Evolutionary conservation across 441 rosid species (phyloP), one percentile per base, ranked within the genome.

Genomic region (Monsonia emarginata): DNA sequence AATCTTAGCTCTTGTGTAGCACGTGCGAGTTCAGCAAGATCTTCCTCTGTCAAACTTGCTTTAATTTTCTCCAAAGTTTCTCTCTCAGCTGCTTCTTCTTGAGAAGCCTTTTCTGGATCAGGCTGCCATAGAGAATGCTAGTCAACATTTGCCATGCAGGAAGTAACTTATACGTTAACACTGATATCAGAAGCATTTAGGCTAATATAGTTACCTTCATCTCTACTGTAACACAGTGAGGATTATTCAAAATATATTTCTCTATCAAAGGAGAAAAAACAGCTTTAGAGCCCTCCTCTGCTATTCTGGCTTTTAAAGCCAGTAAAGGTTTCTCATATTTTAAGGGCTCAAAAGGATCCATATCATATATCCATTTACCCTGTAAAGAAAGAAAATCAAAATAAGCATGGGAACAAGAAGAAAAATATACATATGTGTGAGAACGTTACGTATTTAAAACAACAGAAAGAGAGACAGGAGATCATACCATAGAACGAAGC

Each of bases 341-440:
- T 44, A 93, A 76, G 56, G 98, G 95, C 79, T 85, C 88, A 78
- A 93, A 88, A 64, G 98, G 98, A 83, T 90, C 80, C 94, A 81
- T 82, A 72, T 88, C 97, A 77, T 93, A 90, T 73, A 93, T 90
- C 98, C 95, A 87, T 83, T 90, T 90, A 36, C 86, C 89, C 97
- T 90, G 66, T 48, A 72, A 65, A 56, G 66, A 10, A 60, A 34
- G 65, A 61, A 50, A 65, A 67, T 27, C 31, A 64, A 62, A 63
- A 61, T 40, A 14, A 9, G 28, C 24, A 34, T 19, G 65, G 3
- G 65, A 6, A 63, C 22, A 48, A 18, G 21, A 26, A 28, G 26
- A 1, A 62, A 65, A 36, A 26, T 1, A 9, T 48, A 27, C 65
- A 22, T n/a, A n/a, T n/a, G n/a, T n/a, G n/a, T n/a, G 60, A 0